These are phyloP conservation scores for Zygosaccharomyces bisporus DNA, from an alignment of 805 yeast species.

Conservation along the genomic window DNA sequence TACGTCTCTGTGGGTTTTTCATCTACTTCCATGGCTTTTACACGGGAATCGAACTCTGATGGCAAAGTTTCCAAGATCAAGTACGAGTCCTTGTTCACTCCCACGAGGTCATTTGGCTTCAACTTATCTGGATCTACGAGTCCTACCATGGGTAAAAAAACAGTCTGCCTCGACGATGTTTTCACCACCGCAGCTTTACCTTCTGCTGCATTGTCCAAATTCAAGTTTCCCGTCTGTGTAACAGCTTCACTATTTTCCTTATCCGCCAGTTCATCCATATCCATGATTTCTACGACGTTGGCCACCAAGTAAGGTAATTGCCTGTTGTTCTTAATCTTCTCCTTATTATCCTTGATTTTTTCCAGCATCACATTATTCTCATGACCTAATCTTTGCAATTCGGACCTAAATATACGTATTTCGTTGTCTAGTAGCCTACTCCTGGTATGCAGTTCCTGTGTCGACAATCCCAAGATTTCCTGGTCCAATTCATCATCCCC, in stretches of 20 bases:
- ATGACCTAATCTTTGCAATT: slow-evolving; percentile 82
- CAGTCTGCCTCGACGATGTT: slow-evolving; percentile 96
- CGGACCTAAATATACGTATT: slow-evolving; percentile 90
- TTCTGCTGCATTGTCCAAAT: slow-evolving; percentile 80
- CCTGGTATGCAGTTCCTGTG: slow-evolving; percentile 80
- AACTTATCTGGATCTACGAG: slow-evolving; percentile 86
- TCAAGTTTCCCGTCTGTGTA: slow-evolving; percentile 93
- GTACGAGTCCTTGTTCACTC: slow-evolving; percentile 96
- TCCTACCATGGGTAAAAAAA: slow-evolving; percentile 92
- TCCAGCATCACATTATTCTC: slow-evolving; percentile 91
- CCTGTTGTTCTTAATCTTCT: slow-evolving; percentile 90
- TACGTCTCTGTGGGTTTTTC: slow-evolving; percentile 98
- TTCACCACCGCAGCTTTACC: slow-evolving; percentile 98
- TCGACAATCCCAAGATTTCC: slow-evolving; percentile 73
- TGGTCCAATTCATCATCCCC: slow-evolving; percentile 64
- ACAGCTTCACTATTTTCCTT: slow-evolving; percentile 50
- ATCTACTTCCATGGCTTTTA: slow-evolving; percentile 99
- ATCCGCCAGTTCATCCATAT: slow-evolving; percentile 77
- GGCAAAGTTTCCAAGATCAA: slow-evolving; percentile 91
- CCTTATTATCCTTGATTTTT: slow-evolving; percentile 91
- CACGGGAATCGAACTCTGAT: slow-evolving; percentile 95
- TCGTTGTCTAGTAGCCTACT: slow-evolving; percentile 89
- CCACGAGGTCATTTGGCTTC: slow-evolving; percentile 96
- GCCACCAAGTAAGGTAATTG: slow-evolving; percentile 96
- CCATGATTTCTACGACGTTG: slow-evolving; percentile 90